Base-by-base conservation (phyloP, 106 monocot species). In the Dioscorea dumetorum region DNA sequence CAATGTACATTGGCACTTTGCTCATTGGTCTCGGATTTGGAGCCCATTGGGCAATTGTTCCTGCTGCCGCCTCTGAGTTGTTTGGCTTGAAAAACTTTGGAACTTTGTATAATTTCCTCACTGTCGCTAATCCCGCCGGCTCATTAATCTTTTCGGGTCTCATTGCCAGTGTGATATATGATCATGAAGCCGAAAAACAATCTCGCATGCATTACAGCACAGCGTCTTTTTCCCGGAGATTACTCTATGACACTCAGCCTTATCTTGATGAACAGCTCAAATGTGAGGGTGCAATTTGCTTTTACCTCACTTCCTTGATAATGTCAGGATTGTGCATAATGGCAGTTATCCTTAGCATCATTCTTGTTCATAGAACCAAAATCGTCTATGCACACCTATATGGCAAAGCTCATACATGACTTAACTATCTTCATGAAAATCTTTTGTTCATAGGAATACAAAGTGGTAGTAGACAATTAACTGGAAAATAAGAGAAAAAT, bases 31-130 rank as follows among this genome's bases (percentile, higher is more conserved):
- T 88, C 1, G 78, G 84, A n/a, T 88, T 77, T 35, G 84, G 87
- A 33, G 83, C 87, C 51, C 83, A 87, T 62, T 87, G 87, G 87
- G 83, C 80, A 12, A 80, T 87, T 24, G 76, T 83, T 1, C 87
- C 80, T 6, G 80, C 83, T 13, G 73, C 83, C 22, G 77, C 77
- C 4, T 84, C 83, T 12, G 80, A 84, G 48, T 68, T 83, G 8
- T 84, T 88, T 15, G 78, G 78, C 22, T 50, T 83, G 59, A 81
- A 78, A 73, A 73, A 84, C 56, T 88, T 88, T 49, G 84, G 88
- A 18, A 75, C 73, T 1, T 54, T 88, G 48, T 88, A 88, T 69
- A 88, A 88, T 64, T 88, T 84, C 61, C 71, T 88, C 21, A 78
- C 84, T 0, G 66, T 84, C 14, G 84, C 88, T 33, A 88, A 81